These are phyloP conservation scores for Blastomyces gilchristii DNA, from an alignment of 2,329 filamentous ascomycete species.

Conservation along the genomic window DNA sequence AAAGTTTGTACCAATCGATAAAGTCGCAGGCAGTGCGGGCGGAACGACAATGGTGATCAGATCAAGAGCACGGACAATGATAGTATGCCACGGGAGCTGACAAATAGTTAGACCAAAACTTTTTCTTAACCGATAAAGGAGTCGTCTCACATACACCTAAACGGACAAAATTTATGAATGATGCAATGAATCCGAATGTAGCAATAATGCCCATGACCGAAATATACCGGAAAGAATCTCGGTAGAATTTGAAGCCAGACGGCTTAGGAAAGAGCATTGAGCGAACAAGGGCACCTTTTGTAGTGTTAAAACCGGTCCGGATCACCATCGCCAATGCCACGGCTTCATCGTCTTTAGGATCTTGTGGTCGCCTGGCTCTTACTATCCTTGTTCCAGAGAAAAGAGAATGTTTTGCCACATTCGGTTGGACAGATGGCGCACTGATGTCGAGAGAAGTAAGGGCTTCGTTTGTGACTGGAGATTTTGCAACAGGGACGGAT, in stretches of 20 bases:
- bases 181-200: conserved; percentile 74
- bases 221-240: conserved; percentile 95
- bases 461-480: conserved; percentile 69
- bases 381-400: conserved; percentile 96
- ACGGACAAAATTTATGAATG: conserved; percentile 84
- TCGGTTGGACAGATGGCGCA: conserved; percentile 70
- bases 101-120: conserved; percentile 16
- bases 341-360: conserved; percentile 74
- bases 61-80: conserved; percentile 84
- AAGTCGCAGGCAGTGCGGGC: conserved; percentile 82
- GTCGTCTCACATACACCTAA: conserved; percentile 44
- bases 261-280: conserved; percentile 99
- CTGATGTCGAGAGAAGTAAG: conserved; percentile 66
- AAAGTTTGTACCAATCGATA: conserved; percentile 95
- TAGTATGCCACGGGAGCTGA: conserved; percentile 72
- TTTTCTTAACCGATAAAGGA: background rate
- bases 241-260: conserved; percentile 96
- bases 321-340: conserved; percentile 86
- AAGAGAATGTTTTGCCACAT: conserved; percentile 77
- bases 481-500: conserved; percentile 92
- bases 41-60: conserved; percentile 96
- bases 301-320: conserved; percentile 92
- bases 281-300: conserved; percentile 86
- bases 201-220: conserved; percentile 90
- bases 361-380: conserved; percentile 75